phyloP scores from a whole-genome alignment of 192 early-diverging fungal genomes.

The Linnemannia zychae region DNA sequence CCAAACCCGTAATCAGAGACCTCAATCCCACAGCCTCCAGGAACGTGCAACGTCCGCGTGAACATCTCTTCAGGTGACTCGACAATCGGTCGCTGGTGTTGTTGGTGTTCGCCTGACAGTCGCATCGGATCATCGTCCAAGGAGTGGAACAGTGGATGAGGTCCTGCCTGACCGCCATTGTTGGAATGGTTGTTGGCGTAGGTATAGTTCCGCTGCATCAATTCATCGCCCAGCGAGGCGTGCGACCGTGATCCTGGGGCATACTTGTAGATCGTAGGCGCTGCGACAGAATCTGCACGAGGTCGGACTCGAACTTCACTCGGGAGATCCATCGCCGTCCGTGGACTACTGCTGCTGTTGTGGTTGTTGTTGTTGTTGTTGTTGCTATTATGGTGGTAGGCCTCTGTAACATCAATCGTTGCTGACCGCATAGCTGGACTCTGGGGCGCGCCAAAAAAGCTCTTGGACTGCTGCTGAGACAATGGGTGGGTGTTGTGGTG shows the following conservation, averaged over 20 bases:
- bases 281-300: conserved; percentile 13
- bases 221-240: conserved; percentile 33
- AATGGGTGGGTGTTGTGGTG: background rate
- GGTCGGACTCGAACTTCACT: conserved; percentile 25
- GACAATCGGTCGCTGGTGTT: background rate
- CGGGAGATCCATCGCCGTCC: conserved; percentile 32
- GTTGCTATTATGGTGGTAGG: background rate
- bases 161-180: background rate
- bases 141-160: background rate
- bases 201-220: conserved; percentile 34
- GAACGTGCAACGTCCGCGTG: conserved; percentile 14
- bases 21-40: conserved; percentile 21
- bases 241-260: conserved; percentile 14
- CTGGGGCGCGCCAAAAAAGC: background rate
- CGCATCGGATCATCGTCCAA: conserved; percentile 42
- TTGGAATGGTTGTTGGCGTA: conserved; percentile 14
- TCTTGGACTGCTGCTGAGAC: background rate
- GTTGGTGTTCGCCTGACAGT: background rate
- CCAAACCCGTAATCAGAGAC: conserved; percentile 2
- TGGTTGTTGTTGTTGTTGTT: background rate
- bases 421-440: conserved; percentile 33
- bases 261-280: conserved; percentile 18
- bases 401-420: conserved; percentile 24
- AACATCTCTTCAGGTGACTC: conserved; percentile 18
- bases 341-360: background rate